These are phyloP conservation scores for Mycena alexandri DNA, from an alignment of 768 basidiomycete genomes.

Conservation along the genomic window DNA sequence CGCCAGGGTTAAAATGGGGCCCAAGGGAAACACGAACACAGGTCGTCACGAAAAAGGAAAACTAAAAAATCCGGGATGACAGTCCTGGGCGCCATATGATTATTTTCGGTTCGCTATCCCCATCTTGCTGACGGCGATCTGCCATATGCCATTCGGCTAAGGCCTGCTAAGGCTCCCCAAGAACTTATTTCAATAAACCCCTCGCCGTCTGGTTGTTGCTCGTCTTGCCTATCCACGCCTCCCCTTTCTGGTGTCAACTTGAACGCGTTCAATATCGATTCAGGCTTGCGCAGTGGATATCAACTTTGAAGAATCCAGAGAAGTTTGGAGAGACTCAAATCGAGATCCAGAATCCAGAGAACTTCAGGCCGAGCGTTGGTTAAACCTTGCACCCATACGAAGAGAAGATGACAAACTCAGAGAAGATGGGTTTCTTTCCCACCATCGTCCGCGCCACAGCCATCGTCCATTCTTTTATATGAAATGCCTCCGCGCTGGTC, in stretches of 20 bases:
- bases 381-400: constrained; percentile 11
- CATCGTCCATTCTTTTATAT: constrained; percentile 10
- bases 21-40: neutral
- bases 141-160: neutral
- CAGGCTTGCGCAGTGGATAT: neutral
- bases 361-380: neutral
- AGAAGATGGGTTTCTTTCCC: constrained; percentile 20
- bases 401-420: constrained; percentile 15
- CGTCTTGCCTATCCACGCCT: too few species aligned
- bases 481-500: constrained; percentile 27
- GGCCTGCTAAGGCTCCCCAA: too few species aligned
- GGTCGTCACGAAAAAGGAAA: neutral
- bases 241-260: too few species aligned
- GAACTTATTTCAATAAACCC: too few species aligned
- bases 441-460: neutral
- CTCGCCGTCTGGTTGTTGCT: too few species aligned
- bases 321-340: neutral
- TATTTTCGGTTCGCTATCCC: neutral
- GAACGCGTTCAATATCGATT: too few species aligned
- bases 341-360: constrained; percentile 19
- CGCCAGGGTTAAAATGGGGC: constrained; percentile 23
- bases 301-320: constrained; percentile 3
- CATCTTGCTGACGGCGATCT: constrained; percentile 8
- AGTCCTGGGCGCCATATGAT: neutral
- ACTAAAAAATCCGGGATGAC: neutral